Conservation (phyloP, 331 rosid genomes). For the Malus hybrid region DNA sequence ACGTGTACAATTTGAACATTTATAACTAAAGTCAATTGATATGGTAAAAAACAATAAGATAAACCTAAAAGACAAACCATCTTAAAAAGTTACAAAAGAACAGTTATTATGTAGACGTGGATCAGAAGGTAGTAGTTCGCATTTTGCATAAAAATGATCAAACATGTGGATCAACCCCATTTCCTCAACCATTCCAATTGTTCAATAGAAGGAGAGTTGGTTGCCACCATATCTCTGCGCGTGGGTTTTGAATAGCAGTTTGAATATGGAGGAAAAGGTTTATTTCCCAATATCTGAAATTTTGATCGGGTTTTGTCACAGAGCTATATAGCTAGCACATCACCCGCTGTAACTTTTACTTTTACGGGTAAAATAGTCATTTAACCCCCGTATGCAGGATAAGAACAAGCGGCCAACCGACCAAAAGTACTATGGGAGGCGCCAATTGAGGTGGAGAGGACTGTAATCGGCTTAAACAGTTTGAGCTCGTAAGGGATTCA, state of each 20-base stretch:
- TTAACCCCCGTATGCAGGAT: background rate
- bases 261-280: background rate
- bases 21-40: too few species aligned
- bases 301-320: background rate
- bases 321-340: background rate
- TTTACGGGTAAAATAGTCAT: constrained; percentile 5
- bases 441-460: background rate
- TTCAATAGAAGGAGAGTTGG: background rate
- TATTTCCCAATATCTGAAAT: background rate
- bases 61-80: too few species aligned
- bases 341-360: background rate
- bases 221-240: background rate
- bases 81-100: too few species aligned
- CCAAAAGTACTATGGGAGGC: background rate
- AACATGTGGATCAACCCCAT: background rate
- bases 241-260: background rate
- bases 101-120: too few species aligned
- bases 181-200: background rate
- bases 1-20: too few species aligned
- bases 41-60: too few species aligned
- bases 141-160: background rate
- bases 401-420: constrained; percentile 8
- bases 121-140: background rate
- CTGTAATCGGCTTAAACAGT: too few species aligned
- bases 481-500: too few species aligned